Base-by-base conservation (phyloP, 148 eudicot species). In the Hydrangea macrophylla region DNA sequence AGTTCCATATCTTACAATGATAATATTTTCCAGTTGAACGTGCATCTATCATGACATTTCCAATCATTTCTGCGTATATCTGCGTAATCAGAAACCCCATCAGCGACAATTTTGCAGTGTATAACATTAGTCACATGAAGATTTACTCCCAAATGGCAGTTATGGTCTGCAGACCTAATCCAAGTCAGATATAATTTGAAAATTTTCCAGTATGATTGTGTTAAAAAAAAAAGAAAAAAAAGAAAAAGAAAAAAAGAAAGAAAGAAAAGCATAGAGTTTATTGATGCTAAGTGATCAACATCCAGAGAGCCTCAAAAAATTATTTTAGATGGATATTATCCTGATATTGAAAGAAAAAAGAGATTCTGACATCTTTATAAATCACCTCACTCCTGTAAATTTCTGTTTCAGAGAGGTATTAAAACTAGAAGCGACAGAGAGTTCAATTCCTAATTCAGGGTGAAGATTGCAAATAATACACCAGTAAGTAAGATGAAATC, bases 31-130 rank as follows among this genome's bases (percentile, higher is more conserved):
- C 99, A 75, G 99, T 94, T 65, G 99, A 94, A 24, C 97, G 96
- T n/a, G 99, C 99, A 84, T 91, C 99, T 30, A 83, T 80, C 99
- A 94, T 94, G 68, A 90, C 99, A 89, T 91, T 90, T 53, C 99
- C 99, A 69, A 95, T 95, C 99, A 89, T 89, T 77, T 95, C 99
- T 48, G 99, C 83, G 58, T 95, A 95, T 65, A 95, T 90, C 99
- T 94, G 88, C 76, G 77, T 37, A 31, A 53, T 54, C 42, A 67
- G 10, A 33, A 26, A 15, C 44, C 2, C 2, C 22, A 36, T 3
- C n/a, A 54, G 27, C n/a, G 9, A 58, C 30, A 39, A 51, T 27
- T 26, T 67, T 11, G 18, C 25, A 20, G 2, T 20, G 30, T 20
- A 27, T 57, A 15, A 33, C 23, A 5, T 10, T 26, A 33, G 24